These are phyloP conservation scores for Kodamaea fungicola DNA, from an alignment of 1,139 yeast genomes.

Conservation along the genomic window DNA sequence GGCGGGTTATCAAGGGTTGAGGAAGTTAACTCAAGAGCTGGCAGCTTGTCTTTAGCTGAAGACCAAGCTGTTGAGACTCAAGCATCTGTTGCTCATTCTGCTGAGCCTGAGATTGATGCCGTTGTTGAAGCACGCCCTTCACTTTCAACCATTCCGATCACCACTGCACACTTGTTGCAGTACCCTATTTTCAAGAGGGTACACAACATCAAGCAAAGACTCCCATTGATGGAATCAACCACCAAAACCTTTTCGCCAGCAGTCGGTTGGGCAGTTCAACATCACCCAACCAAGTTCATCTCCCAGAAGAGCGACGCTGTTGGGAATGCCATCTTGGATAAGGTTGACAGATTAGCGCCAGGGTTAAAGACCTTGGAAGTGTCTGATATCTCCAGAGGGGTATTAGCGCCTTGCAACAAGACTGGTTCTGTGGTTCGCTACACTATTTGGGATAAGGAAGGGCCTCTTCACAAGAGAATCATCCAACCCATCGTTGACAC, in stretches of 20 bases:
- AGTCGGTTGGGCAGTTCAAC: constrained; percentile 15
- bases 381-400: constrained; percentile 39
- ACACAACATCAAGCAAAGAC: constrained; percentile 13
- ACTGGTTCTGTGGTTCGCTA: neutral
- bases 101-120: too few species aligned
- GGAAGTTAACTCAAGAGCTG: too few species aligned
- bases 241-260: constrained; percentile 15
- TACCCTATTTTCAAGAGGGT: constrained; percentile 24
- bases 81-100: too few species aligned
- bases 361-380: constrained; percentile 35
- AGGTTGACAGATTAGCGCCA: constrained; percentile 37
- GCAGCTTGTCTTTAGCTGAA: too few species aligned
- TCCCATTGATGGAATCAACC: constrained; percentile 19
- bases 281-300: constrained; percentile 25
- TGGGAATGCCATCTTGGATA: constrained; percentile 30
- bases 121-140: too few species aligned
- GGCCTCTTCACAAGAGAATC: constrained; percentile 5
- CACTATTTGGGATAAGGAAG: constrained; percentile 4
- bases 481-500: constrained; percentile 37
- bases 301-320: constrained; percentile 25
- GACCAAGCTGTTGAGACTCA: too few species aligned
- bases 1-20: too few species aligned
- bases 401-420: constrained; percentile 12
- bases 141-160: constrained; percentile 1
- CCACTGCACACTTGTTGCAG: constrained; percentile 17